Base-by-base conservation (phyloP, 305 asterid genomes). In the Euphrasia arctica region DNA sequence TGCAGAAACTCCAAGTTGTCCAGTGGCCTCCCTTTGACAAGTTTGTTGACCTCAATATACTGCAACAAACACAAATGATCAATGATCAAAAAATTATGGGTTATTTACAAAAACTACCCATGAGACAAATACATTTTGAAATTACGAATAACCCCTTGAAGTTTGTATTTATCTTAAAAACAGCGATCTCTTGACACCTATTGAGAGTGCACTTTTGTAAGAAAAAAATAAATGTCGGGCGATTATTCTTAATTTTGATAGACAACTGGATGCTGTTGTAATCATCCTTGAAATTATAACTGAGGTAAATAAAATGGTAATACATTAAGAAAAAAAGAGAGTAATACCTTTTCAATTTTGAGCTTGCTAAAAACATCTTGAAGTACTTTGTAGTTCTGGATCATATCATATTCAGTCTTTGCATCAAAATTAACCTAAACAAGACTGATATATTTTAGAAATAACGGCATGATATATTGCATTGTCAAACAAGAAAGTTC, bases 1-100 rank as follows among this genome's bases (percentile, higher is more conserved):
- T 92, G 98, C 54, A 92, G 78, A 58, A 92, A 92, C 82, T 92
- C 98, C 87, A 92, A 76, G 77, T 92, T 92, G 82, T 92, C 98
- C 82, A 92, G 73, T 28, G 98, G 85, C 73, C 98, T 80, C 27
- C 82, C 96, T 70, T 92, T 92, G 50, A 92, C 87, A 64, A 92
- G 93, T 75, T 80, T 87, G 81, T 81, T 87, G 56, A 92, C 98
- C 80, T 92, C 98, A 75, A 92, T 87, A 72, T 87, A 97, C 98
- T 91, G 90, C 68, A 55, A 65, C 48, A 67, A 48, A 8, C 25
- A 52, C 13, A 52, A 52, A 18, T 9, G 54, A 49, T 49, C 54
- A 48, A 48, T 48, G 15, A 1, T 48, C 25, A 5, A 10, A 14
- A 12, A 45, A 11, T 45, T 12, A 45, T 45, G 51, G 51, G 51